Percentiles rank a stretch among this genome's conserved stretches.
Evolutionary conservation across 2,329 filamentous ascomycete genomes (phyloP).

Genomic region (Zymoseptoria passerinii): DNA sequence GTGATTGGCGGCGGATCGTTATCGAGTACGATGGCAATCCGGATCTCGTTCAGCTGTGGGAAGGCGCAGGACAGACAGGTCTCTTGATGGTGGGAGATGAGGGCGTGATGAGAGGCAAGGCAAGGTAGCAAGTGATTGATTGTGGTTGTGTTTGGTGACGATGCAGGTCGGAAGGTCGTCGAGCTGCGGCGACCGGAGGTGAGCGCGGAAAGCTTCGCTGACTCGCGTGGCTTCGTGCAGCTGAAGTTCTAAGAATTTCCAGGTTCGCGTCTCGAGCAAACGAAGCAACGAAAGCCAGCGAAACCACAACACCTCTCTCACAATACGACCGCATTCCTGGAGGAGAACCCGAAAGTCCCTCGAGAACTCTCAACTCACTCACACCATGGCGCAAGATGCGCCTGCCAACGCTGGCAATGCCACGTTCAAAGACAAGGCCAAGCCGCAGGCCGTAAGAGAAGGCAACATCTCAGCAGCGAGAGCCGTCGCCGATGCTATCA

Average conservation of each 20-base stretch:
- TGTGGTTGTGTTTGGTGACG: not conserved
- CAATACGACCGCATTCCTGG: not conserved
- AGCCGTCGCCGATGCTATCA: conserved; percentile 95
- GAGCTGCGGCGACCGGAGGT: not conserved
- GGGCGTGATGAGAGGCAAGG: not conserved
- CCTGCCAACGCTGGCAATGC: conserved; percentile 49
- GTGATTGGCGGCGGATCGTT: not conserved
- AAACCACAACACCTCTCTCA: not conserved
- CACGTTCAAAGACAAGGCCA: conserved; percentile 83
- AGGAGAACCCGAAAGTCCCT: not conserved
- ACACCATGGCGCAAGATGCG: conserved; percentile 34
- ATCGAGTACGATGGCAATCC: not conserved
- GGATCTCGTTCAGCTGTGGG: not conserved
- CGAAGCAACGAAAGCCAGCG: not conserved
- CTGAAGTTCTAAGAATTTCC: not conserved
- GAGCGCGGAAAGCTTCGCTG: not conserved
- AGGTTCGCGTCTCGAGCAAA: not conserved
- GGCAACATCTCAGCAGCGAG: conserved; percentile 95
- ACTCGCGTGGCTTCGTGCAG: not conserved
- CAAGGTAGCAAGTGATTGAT: not conserved
- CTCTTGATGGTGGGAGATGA: not conserved
- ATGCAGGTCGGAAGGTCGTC: not conserved
- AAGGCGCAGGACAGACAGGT: not conserved
- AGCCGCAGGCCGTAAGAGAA: conserved; percentile 92
- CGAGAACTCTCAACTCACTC: not conserved